phyloP scores from a whole-genome alignment of 371 early-diverging fungal genomes.

The Mortierella sp. region DNA sequence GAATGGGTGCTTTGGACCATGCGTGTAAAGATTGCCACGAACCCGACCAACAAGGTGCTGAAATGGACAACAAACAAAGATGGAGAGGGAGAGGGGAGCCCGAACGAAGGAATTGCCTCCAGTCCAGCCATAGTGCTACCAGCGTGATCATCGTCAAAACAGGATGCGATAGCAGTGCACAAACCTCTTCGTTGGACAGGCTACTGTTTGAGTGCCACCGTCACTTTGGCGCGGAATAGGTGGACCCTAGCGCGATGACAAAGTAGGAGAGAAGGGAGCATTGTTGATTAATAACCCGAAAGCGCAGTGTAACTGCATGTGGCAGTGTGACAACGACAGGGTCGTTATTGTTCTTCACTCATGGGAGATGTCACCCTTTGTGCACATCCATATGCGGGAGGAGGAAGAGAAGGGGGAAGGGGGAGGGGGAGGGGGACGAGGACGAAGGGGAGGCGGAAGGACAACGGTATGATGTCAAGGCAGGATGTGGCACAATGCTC shows the following conservation, averaged over 20 bases:
- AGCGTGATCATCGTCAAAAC: constrained; percentile 11
- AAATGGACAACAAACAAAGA: neutral
- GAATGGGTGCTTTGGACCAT: neutral
- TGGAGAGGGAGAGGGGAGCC: neutral
- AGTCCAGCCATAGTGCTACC: constrained; percentile 9
- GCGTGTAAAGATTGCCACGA: neutral
- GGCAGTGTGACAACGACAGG: constrained; percentile 7
- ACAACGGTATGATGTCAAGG: constrained; percentile 2
- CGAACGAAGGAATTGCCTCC: neutral
- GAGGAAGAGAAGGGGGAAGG: neutral
- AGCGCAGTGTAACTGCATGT: neutral
- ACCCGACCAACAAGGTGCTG: neutral
- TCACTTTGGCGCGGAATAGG: neutral
- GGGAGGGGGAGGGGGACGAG: neutral
- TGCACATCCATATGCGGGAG: neutral
- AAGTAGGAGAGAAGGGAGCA: neutral
- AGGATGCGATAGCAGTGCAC: neutral
- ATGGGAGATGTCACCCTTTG: neutral
- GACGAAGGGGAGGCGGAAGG: neutral
- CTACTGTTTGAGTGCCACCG: neutral
- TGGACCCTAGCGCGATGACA: neutral
- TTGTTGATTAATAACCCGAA: constrained; percentile 6
- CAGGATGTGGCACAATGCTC: too few species aligned
- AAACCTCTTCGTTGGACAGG: constrained; percentile 10
- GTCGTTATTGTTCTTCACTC: neutral